phyloP scores from a whole-genome alignment of 1,139 yeast genomes.

The Geotrichum histeridarum region DNA sequence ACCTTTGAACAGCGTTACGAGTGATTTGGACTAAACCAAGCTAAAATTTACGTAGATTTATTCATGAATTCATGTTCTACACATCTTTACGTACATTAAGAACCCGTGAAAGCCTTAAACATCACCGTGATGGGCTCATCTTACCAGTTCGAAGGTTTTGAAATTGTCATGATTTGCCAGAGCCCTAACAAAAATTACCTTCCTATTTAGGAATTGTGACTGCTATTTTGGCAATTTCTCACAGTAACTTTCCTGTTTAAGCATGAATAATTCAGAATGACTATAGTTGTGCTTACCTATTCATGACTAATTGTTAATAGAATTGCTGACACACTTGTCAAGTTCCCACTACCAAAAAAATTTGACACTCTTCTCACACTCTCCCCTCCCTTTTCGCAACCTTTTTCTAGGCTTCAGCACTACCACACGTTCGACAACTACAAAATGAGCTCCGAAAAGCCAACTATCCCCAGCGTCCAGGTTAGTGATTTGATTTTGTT shows the following conservation, averaged over 20 bases:
- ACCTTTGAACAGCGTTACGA: no score
- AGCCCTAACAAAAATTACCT: not conserved
- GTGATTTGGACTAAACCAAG: no score
- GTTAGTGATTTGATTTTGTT: conserved; percentile 21
- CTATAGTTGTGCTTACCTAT: not conserved
- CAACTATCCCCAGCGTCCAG: conserved; percentile 37
- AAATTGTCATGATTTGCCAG: not conserved
- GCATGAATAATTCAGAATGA: not conserved
- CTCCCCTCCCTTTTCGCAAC: conserved; percentile 13
- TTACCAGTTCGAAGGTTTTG: no score
- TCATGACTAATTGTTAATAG: not conserved
- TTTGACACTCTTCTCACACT: not conserved
- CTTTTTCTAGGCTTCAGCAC: conserved; percentile 17
- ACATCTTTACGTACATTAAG: no score
- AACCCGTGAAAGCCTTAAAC: no score
- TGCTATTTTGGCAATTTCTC: not conserved
- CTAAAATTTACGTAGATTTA: no score
- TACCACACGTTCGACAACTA: conserved; percentile 17
- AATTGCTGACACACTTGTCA: not conserved
- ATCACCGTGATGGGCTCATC: no score
- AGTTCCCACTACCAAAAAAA: not conserved
- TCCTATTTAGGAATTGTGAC: not conserved
- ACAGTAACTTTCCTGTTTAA: not conserved
- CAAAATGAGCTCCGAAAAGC: conserved; percentile 27
- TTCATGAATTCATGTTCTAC: no score